These are phyloP conservation scores for Haematococcus lacustris DNA, from an alignment of 139 green algal genomes.

Conservation along the genomic window DNA sequence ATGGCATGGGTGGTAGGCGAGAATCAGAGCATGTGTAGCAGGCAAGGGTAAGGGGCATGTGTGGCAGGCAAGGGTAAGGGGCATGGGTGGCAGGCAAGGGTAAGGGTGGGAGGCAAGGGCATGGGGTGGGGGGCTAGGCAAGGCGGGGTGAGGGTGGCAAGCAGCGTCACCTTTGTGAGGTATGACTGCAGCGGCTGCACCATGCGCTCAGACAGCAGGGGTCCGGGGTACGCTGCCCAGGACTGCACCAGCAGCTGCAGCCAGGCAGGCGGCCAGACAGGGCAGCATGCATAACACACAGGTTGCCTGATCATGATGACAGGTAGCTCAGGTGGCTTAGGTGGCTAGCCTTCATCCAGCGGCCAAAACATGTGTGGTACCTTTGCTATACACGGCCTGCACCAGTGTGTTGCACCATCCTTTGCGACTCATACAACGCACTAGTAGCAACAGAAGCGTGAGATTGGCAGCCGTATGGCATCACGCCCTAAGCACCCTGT, in stretches of 20 bases:
- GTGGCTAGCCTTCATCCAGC: no score
- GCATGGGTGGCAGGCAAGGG: background rate
- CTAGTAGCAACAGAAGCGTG: background rate
- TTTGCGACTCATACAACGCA: no score
- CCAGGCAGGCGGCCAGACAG: background rate
- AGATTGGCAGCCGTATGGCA: background rate
- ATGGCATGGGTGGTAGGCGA: background rate
- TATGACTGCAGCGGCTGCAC: slow-evolving; percentile 26
- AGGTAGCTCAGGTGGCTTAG: no score
- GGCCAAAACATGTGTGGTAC: no score
- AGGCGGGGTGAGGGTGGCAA: background rate
- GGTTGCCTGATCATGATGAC: no score
- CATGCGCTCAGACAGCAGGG: slow-evolving; percentile 49
- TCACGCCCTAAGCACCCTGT: no score
- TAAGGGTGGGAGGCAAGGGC: background rate
- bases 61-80: background rate
- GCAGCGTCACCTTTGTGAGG: slow-evolving; percentile 17
- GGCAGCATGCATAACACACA: no score
- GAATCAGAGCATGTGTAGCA: no score
- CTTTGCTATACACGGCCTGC: background rate
- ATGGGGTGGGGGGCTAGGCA: background rate
- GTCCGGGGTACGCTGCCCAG: slow-evolving; percentile 74
- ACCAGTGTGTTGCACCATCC: background rate
- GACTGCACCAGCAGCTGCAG: slow-evolving; percentile 71
- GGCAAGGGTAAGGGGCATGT: background rate